These are phyloP conservation scores for Drechslera avenae DNA, from an alignment of 2,329 filamentous ascomycete genomes.

Conservation along the genomic window DNA sequence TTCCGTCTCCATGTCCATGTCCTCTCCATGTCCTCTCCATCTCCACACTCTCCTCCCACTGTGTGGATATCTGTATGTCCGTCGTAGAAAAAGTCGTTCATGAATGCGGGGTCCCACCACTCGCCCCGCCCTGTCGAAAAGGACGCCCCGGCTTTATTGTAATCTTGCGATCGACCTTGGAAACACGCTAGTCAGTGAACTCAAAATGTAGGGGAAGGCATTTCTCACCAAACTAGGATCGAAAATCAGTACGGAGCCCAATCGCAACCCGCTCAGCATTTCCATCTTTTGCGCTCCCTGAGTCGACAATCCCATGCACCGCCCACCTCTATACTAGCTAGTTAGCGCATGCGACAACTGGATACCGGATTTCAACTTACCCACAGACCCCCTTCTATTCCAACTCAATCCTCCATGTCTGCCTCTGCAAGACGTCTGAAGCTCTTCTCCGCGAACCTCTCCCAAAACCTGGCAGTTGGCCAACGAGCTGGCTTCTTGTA, in stretches of 20 bases:
- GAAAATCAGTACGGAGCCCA: not conserved
- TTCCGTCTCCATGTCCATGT: not conserved
- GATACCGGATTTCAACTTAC: no score
- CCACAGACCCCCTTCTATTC: no score
- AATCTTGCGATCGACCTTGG: not conserved
- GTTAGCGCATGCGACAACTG: no score
- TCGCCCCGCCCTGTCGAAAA: constrained; percentile 21
- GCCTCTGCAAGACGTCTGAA: not conserved
- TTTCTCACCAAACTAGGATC: no score
- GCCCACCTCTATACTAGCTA: no score
- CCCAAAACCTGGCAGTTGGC: not conserved
- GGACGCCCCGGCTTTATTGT: constrained; percentile 18
- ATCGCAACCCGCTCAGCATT: no score
- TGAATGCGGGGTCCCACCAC: constrained; percentile 18
- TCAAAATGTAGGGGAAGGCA: not conserved
- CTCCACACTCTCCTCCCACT: not conserved
- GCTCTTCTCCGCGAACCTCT: not conserved
- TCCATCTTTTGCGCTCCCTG: no score
- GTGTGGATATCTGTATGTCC: not conserved
- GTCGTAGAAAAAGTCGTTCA: not conserved
- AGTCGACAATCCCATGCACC: no score
- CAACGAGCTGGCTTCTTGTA: constrained; percentile 4
- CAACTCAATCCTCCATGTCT: not conserved
- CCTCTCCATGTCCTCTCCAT: no score
- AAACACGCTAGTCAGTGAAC: not conserved